Base-by-base conservation (phyloP, 2,329 filamentous ascomycete species). In the Drechslerella dactyloides region DNA sequence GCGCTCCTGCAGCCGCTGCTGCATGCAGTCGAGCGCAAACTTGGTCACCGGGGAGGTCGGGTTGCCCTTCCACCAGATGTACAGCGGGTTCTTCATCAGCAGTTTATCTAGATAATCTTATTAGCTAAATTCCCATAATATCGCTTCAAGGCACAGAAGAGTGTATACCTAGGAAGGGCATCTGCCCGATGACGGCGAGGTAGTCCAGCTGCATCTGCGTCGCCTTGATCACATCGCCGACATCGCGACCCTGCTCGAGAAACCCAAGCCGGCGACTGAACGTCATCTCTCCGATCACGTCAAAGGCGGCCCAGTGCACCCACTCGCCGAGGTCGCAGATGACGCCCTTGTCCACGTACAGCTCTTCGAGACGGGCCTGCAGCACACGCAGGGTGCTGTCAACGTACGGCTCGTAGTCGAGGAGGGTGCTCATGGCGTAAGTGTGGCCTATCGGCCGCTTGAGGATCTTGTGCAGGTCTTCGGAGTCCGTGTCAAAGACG, bases 341-440 rank as follows among this genome's bases (percentile, higher is more conserved):
- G 42, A 75, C 73, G 5, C 80, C 79, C 0, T 80, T 81, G 11
- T 78, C 77, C 8, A 80, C 79, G 74, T 81, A 84, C 1, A 70
- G 19, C 33, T 81, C 75, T 81, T 79, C 48, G 2, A 74, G 17
- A 1, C 52, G 24, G 17, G 30, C 42, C 35, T 93, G 83, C 78
- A 92, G 93, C 1, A 90, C 80, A 74, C 86, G 85, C 0, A 89
- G 87, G 0, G 89, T 91, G 74, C 87, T 88, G 77, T 90, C 89
- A 42, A 94, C 90, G 44, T 90, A 87, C 0, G 90, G 89, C 77
- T 94, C 90, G 76, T 92, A 92, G 77, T 90, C 86, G 17, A 92
- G 86, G 1, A 93, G 81, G 0, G 89, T 85, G 15, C 85, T 89
- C 90, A 93, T 92, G 73, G 88, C 85, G 77, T 92, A 93, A 4